Conservation (phyloP, 441 rosid genomes). For the Croton setiger region DNA sequence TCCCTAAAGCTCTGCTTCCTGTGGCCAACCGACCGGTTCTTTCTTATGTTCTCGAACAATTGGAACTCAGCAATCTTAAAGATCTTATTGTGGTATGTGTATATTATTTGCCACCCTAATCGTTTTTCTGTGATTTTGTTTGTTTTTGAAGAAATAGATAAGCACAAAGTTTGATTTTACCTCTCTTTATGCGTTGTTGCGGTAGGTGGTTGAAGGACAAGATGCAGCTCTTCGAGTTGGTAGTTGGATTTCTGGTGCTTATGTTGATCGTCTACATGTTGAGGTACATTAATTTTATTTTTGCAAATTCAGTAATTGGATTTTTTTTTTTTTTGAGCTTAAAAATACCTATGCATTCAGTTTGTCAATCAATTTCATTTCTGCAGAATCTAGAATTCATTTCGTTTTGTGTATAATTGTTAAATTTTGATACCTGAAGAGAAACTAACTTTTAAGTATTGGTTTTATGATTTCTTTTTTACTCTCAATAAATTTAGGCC, state of each 20-base stretch:
- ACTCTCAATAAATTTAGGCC: too few species aligned
- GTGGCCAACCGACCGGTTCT: constrained; percentile 89
- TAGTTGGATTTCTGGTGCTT: constrained; percentile 82
- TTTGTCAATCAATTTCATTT: neutral
- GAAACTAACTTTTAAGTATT: too few species aligned
- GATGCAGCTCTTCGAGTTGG: constrained; percentile 81
- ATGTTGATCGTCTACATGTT: constrained; percentile 81
- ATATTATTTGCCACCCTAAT: neutral
- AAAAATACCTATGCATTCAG: neutral
- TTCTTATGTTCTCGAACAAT: constrained; percentile 71
- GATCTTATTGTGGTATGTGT: constrained; percentile 77
- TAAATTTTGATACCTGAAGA: too few species aligned
- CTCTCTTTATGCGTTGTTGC: constrained; percentile 8
- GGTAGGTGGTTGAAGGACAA: constrained; percentile 89
- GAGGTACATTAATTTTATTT: constrained; percentile 47
- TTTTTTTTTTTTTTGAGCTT: too few species aligned
- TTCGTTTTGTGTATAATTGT: too few species aligned
- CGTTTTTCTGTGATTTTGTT: neutral
- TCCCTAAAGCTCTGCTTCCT: constrained; percentile 84
- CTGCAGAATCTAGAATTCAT: too few species aligned
- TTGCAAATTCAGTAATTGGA: neutral
- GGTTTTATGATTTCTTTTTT: too few species aligned
- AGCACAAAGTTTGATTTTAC: neutral
- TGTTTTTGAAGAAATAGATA: neutral
- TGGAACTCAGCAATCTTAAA: constrained; percentile 76